phyloP scores from a whole-genome alignment of 345 rosid species.

The Microcos paniculata region DNA sequence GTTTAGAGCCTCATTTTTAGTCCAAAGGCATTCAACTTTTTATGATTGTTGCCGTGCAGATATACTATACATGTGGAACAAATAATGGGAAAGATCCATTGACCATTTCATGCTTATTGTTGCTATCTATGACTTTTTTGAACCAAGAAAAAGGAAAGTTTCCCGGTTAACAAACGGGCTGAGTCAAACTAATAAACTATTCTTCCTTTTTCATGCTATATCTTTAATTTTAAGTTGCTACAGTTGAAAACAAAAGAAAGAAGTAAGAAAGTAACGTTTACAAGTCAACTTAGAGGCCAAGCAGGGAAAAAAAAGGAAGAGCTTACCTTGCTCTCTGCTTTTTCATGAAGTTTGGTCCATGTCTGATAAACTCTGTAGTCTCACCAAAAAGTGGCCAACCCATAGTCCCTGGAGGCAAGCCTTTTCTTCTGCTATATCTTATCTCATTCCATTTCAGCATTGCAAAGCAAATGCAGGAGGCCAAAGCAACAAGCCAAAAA shows the following conservation, averaged over 20 bases:
- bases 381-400: constrained; percentile 92
- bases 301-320: not conserved
- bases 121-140: too few species aligned
- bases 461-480: constrained; percentile 50
- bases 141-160: too few species aligned
- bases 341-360: constrained; percentile 81
- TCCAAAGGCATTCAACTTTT: too few species aligned
- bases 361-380: constrained; percentile 72
- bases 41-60: too few species aligned
- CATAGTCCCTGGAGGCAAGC: constrained; percentile 89
- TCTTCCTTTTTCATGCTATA: not conserved
- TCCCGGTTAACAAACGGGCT: not conserved
- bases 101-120: not conserved
- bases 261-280: not conserved
- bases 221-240: not conserved
- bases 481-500: constrained; percentile 24
- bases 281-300: too few species aligned
- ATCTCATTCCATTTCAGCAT: constrained; percentile 72
- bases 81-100: constrained; percentile 6
- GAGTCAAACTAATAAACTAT: not conserved
- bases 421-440: constrained; percentile 45
- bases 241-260: not conserved
- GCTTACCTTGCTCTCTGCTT: constrained; percentile 60
- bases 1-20: too few species aligned
- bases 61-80: too few species aligned